phyloP scores from a whole-genome alignment of 129 eudicot species.

The Flaveria brownii region DNA sequence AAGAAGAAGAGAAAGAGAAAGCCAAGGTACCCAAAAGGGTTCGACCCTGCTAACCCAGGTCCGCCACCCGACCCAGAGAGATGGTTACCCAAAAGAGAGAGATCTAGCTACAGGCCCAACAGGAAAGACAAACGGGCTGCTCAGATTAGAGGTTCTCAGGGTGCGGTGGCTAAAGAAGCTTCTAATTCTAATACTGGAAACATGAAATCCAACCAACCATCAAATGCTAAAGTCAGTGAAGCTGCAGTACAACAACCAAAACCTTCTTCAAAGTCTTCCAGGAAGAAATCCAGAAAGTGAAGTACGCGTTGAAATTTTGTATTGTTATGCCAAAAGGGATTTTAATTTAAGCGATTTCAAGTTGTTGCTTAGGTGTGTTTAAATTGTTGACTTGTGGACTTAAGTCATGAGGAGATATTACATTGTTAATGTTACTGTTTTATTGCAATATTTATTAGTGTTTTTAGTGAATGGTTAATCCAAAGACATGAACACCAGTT shows the following conservation, averaged over 20 bases:
- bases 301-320: constrained; percentile 17
- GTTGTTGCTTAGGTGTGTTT: constrained; percentile 7
- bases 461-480: background rate
- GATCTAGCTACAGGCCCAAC: constrained; percentile 87
- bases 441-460: background rate
- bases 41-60: constrained; percentile 89
- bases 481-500: background rate
- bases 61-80: constrained; percentile 96
- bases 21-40: constrained; percentile 90
- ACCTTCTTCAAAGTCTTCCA: constrained; percentile 68
- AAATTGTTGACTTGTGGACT: constrained; percentile 4
- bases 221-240: constrained; percentile 56
- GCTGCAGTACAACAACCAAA: constrained; percentile 55
- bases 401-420: constrained; percentile 2
- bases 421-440: constrained; percentile 4
- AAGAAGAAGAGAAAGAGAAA: constrained; percentile 95
- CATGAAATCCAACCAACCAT: constrained; percentile 53
- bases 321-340: background rate
- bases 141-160: constrained; percentile 92
- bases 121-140: constrained; percentile 90
- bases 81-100: constrained; percentile 92
- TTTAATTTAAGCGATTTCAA: background rate
- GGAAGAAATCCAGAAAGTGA: constrained; percentile 84
- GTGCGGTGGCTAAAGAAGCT: constrained; percentile 78
- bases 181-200: constrained; percentile 21